Evolutionary conservation across 1,139 yeast species (phyloP), one percentile per base, ranked within the genome.

Genomic region (Taphrina communis): DNA sequence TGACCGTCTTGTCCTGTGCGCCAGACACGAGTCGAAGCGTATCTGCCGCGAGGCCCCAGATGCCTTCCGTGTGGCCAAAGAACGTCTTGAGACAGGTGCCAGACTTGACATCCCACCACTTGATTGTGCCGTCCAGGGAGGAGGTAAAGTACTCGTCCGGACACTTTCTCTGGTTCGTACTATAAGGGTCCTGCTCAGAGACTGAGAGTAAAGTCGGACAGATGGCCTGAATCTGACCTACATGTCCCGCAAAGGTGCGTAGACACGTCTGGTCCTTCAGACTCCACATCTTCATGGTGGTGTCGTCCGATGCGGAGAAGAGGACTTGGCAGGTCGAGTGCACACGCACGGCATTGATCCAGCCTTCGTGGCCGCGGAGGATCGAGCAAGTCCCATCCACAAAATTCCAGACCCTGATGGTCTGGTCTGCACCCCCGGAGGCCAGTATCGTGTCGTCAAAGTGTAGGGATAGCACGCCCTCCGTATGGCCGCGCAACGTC

Each of bases 1-100:
- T 84, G 76, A 96, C 89, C 0, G 98, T 91, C 80, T 91, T 90
- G 79, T 95, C 99, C 71, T 94, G 86, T 4, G 97, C 90, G 1
- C 99, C 99, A 0, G 99, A 93, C 74, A 94, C 88, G 8, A 94
- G 98, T 1, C 99, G 99, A 75, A 90, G 81, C 1, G 99, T 98
- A 4, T 96, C 88, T 75, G 92, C 94, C 74, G 89, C 85, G 7
- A 94, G 97, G 76, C 94, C 99, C 99, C 99, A 95, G 41, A 95
- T 89, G 0, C 99, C 98, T 74, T 90, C 96, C 75, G 88, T 91
- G 77, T 95, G 99, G 4, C 98, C 98, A 77, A 90, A 91, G 66
- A 95, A 82, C 1, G 96, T 88, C 0, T 94, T 86, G 76, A 86
- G 91, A 53, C 72, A 70, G 12, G 48, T 25, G 11, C 66, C 66